These are phyloP conservation scores for Smallanthus sonchifolius DNA, from an alignment of 129 eudicot species.

Conservation along the genomic window DNA sequence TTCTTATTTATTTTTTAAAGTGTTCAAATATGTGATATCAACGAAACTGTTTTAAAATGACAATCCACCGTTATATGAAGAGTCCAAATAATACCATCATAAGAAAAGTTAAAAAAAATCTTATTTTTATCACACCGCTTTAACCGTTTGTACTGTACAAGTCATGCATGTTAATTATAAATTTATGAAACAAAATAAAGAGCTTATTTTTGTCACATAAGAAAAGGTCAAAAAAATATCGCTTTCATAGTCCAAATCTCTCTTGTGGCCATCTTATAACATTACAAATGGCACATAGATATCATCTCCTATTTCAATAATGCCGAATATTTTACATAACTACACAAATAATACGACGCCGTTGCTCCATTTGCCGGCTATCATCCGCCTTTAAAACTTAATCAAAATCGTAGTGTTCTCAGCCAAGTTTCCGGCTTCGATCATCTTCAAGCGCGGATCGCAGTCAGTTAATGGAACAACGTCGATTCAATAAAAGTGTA, in stretches of 20 bases:
- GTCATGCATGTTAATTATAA: background rate
- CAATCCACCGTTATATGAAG: too few species aligned
- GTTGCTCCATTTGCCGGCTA: slow-evolving; percentile 27
- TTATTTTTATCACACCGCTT: too few species aligned
- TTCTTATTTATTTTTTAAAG: too few species aligned
- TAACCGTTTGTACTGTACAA: background rate
- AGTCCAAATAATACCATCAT: too few species aligned
- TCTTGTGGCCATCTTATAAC: slow-evolving; percentile 3
- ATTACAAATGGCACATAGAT: slow-evolving; percentile 28
- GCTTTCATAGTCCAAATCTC: slow-evolving; percentile 29
- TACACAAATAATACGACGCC: slow-evolving; percentile 12
- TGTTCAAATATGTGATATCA: too few species aligned
- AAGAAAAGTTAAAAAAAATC: too few species aligned
- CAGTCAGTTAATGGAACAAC: slow-evolving; percentile 33
- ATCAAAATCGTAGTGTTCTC: slow-evolving; percentile 20
- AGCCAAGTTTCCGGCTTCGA: slow-evolving; percentile 2
- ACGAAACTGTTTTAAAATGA: too few species aligned
- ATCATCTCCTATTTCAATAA: slow-evolving; percentile 25
- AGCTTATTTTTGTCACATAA: background rate
- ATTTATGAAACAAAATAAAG: background rate
- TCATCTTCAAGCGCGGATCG: background rate
- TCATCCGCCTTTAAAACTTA: slow-evolving; percentile 16
- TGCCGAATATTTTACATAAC: slow-evolving; percentile 12
- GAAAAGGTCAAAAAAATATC: slow-evolving; percentile 1
- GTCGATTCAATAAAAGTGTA: slow-evolving; percentile 41